Base-by-base conservation (phyloP, 139 green algal species). In the Raphidocelis subcapitata region DNA sequence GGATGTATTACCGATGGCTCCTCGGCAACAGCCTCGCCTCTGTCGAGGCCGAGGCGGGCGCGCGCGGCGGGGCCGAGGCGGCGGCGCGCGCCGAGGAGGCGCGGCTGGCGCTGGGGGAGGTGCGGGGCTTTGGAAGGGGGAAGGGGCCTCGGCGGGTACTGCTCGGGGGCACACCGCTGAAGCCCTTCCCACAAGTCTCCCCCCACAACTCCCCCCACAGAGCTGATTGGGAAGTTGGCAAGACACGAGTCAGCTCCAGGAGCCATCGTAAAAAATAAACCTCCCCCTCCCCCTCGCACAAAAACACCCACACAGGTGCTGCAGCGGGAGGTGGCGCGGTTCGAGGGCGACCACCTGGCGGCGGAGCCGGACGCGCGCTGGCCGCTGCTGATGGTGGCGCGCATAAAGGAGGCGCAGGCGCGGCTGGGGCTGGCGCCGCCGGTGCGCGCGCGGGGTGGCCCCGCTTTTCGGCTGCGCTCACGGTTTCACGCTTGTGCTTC, bases 1-100 rank as follows among this genome's bases (percentile, higher is more conserved):
- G 92, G 92, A 82, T 98, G 49, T 99, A 98, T 76, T 92, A 98
- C 72, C 78, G 86, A 29, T 99, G 95, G 95, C 83, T 97, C 65
- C 73, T 97, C 31, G 87, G 85, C 49, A 82, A 85, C 74, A 81
- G 75, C 62, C 32, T 91, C 23, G 82, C 82, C n/a, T n/a, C n/a
- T n/a, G n/a, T n/a, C n/a, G n/a, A n/a, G 29, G 74, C 84, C 46
- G n/a, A 86, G 46, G 52, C 79, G 4, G 52, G 68, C 29, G 70
- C 68, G 33, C 68, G 41, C 59, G 75, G 35, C 51, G 0, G 36
- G 16, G 28, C 72, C 3, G 72, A 24, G 1, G 51, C 33, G 1
- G 61, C 62, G 16, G 62, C 49, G 12, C 24, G 28, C 4, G 52
- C 51, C 3, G 61, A 67, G 20, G 69, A 75, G 41, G 69, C 69